Conservation (phyloP, 805 yeast species). For the Ogataea neopini region DNA sequence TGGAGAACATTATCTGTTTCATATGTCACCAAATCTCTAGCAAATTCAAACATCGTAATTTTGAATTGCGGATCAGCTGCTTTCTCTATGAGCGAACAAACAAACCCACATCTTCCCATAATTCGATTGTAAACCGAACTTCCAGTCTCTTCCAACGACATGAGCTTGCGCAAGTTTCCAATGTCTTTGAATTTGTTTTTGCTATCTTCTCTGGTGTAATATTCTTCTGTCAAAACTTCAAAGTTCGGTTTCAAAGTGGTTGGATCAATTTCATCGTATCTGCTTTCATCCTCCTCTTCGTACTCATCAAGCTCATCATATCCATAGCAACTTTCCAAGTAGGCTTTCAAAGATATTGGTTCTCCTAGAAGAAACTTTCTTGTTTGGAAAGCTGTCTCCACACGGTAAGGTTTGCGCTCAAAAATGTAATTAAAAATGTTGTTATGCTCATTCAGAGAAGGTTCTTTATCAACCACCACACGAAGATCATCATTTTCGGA, state of each 20-base stretch:
- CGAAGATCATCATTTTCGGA: conserved; percentile 23
- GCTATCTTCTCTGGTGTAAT: conserved; percentile 4
- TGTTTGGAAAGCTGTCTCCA: conserved; percentile 16
- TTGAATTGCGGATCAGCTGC: conserved; percentile 15
- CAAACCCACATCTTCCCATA: conserved; percentile 8
- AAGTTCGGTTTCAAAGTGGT: conserved; percentile 11
- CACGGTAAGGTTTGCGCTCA: conserved; percentile 9
- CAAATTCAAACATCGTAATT: conserved; percentile 15
- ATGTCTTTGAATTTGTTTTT: conserved; percentile 13
- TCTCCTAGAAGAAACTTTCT: conserved; percentile 15
- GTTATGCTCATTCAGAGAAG: background rate
- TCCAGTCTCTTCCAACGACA: conserved; percentile 20
- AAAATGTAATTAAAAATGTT: conserved; percentile 13
- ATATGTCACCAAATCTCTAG: conserved; percentile 22
- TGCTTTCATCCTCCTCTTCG: conserved; percentile 10
- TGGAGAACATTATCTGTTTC: conserved; percentile 20
- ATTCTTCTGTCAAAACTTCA: conserved; percentile 13
- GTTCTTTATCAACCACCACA: conserved; percentile 14
- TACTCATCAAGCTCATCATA: conserved; percentile 7
- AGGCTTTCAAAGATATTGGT: conserved; percentile 13
- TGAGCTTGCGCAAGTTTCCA: conserved; percentile 10
- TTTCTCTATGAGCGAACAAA: conserved; percentile 16
- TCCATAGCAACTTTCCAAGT: conserved; percentile 16
- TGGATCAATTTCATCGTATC: conserved; percentile 9
- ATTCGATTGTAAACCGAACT: conserved; percentile 10